Evolutionary conservation across 108 stramenopile genomes (phyloP).

Genomic region (Cylindrotheca fusiformis): DNA sequence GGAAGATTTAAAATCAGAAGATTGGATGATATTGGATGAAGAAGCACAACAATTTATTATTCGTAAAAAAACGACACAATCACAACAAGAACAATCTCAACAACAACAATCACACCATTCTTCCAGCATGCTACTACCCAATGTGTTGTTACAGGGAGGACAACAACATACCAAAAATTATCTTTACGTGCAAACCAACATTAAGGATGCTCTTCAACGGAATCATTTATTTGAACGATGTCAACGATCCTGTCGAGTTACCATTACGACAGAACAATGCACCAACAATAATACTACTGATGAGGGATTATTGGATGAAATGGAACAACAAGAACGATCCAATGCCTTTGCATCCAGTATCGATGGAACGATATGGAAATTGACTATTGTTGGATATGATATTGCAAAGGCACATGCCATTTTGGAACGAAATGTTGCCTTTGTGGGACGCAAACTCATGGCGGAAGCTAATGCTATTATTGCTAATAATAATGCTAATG

Average conservation of each 20-base stretch:
- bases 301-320: conserved; percentile 11
- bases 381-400: conserved; percentile 59
- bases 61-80: conserved; percentile 40
- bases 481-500: neutral
- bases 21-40: conserved; percentile 87
- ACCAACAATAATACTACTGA: conserved; percentile 15
- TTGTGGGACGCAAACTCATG: conserved; percentile 11
- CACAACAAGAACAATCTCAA: neutral
- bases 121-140: neutral
- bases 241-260: conserved; percentile 56
- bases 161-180: conserved; percentile 49
- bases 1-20: conserved; percentile 67
- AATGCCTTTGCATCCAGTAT: conserved; percentile 48
- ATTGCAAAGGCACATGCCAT: conserved; percentile 49
- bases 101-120: neutral
- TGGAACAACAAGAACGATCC: conserved; percentile 41
- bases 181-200: conserved; percentile 58
- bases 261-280: conserved; percentile 49
- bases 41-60: conserved; percentile 67
- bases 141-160: conserved; percentile 23
- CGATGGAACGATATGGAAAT: conserved; percentile 79
- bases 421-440: conserved; percentile 58
- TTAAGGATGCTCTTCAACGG: conserved; percentile 55
- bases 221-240: conserved; percentile 64
- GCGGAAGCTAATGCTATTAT: neutral